These are phyloP conservation scores for Physaria fendleri DNA, from an alignment of 345 rosid species.

Conservation along the genomic window DNA sequence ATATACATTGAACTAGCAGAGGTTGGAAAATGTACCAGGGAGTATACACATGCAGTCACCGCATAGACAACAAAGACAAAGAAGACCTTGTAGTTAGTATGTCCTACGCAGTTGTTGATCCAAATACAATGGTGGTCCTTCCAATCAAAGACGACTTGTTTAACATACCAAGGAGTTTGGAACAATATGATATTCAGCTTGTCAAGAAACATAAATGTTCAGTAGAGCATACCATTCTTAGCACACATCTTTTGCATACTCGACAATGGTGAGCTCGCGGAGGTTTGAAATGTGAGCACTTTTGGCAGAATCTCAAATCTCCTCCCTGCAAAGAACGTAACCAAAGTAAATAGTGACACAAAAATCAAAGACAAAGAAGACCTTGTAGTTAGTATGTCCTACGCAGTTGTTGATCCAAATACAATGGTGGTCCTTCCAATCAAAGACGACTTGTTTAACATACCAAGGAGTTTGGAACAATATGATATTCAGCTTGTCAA, in stretches of 20 bases:
- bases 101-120: too few species aligned
- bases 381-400: too few species aligned
- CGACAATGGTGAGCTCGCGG: conserved; percentile 97
- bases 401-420: too few species aligned
- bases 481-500: background rate
- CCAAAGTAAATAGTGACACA: conserved; percentile 4
- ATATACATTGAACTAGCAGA: too few species aligned
- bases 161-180: conserved; percentile 29
- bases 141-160: conserved; percentile 29
- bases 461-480: conserved; percentile 25
- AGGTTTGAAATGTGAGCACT: conserved; percentile 80
- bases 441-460: conserved; percentile 29
- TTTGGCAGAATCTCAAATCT: conserved; percentile 86
- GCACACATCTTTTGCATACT: conserved; percentile 84
- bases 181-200: background rate
- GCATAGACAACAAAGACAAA: too few species aligned
- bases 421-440: too few species aligned
- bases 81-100: too few species aligned
- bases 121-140: too few species aligned
- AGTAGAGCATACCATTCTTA: conserved; percentile 64
- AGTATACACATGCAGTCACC: too few species aligned
- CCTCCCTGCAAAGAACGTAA: conserved; percentile 60
- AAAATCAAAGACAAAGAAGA: too few species aligned
- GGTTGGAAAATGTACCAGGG: too few species aligned
- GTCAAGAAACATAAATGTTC: conserved; percentile 5